These are phyloP conservation scores for Nectriaceae sp. DNA, from an alignment of 2,329 filamentous ascomycete species.

Conservation along the genomic window DNA sequence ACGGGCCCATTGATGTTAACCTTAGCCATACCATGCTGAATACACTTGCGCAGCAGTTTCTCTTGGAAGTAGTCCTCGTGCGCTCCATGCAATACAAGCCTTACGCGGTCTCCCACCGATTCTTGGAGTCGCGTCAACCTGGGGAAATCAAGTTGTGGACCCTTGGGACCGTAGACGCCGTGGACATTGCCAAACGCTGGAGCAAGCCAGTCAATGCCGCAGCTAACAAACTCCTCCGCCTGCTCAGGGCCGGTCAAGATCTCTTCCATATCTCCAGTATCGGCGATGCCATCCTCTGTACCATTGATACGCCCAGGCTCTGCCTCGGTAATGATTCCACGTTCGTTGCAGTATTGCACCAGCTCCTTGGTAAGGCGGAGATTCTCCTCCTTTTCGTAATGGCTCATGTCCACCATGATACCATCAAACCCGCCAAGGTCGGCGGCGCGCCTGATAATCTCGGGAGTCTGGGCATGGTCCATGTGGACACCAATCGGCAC, in stretches of 20 bases:
- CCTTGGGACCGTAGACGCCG: conserved; percentile 68
- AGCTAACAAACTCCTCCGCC: conserved; percentile 67
- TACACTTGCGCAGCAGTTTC: conserved; percentile 45
- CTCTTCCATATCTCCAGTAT: conserved; percentile 49
- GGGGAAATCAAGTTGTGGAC: conserved; percentile 30
- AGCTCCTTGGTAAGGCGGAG: conserved; percentile 50
- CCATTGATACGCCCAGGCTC: conserved; percentile 46
- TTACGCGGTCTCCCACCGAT: conserved; percentile 44
- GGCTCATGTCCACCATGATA: conserved; percentile 78
- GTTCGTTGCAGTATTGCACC: conserved; percentile 59
- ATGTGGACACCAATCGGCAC: conserved; percentile 65
- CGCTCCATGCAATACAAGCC: conserved; percentile 49
- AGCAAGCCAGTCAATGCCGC: conserved; percentile 72
- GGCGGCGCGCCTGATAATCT: conserved; percentile 55
- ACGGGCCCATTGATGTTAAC: conserved; percentile 53
- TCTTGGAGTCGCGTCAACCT: conserved; percentile 34
- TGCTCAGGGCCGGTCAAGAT: conserved; percentile 66
- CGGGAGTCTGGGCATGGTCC: conserved; percentile 65
- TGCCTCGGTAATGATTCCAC: conserved; percentile 67
- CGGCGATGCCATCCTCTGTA: conserved; percentile 67
- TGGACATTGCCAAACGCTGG: conserved; percentile 77
- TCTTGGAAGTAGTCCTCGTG: conserved; percentile 43
- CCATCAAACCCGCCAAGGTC: conserved; percentile 62
- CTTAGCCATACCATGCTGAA: conserved; percentile 47
- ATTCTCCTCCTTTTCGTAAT: conserved; percentile 71